Evolutionary conservation across 371 early-diverging fungal genomes (phyloP).

Genomic region (Rhizopus microsporus): DNA sequence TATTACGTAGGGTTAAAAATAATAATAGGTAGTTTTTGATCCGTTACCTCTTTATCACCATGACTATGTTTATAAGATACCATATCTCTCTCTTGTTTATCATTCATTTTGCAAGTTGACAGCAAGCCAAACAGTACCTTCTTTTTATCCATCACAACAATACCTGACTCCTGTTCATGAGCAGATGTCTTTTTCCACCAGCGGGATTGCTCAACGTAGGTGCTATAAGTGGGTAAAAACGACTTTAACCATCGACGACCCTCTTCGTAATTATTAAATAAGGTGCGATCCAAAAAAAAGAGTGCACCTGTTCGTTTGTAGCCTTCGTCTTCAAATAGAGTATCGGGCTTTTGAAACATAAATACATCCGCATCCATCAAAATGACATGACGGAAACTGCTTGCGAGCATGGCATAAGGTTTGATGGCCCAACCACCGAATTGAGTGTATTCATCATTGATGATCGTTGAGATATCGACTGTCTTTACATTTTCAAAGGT

Average conservation of each 20-base stretch:
- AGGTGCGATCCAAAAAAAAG: slow-evolving; percentile 67
- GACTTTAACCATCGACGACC: slow-evolving; percentile 50
- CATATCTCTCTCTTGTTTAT: slow-evolving; percentile 45
- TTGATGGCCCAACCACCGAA: slow-evolving; percentile 67
- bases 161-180: slow-evolving; percentile 69
- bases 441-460: slow-evolving; percentile 50
- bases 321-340: slow-evolving; percentile 56
- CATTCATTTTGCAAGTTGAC: slow-evolving; percentile 62
- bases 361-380: slow-evolving; percentile 78
- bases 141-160: slow-evolving; percentile 61
- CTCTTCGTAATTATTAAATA: slow-evolving; percentile 36
- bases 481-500: slow-evolving; percentile 47
- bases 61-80: slow-evolving; percentile 49
- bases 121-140: slow-evolving; percentile 55
- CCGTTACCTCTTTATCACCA: slow-evolving; percentile 58
- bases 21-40: not conserved
- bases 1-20: slow-evolving; percentile 1
- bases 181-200: slow-evolving; percentile 45
- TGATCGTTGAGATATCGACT: slow-evolving; percentile 45
- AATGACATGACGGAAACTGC: slow-evolving; percentile 64
- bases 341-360: slow-evolving; percentile 64
- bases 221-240: slow-evolving; percentile 48
- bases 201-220: slow-evolving; percentile 41
- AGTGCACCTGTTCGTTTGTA: slow-evolving; percentile 60
- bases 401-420: slow-evolving; percentile 67